phyloP scores from a whole-genome alignment of 2,329 filamentous ascomycete genomes.

The Trichoderma breve region DNA sequence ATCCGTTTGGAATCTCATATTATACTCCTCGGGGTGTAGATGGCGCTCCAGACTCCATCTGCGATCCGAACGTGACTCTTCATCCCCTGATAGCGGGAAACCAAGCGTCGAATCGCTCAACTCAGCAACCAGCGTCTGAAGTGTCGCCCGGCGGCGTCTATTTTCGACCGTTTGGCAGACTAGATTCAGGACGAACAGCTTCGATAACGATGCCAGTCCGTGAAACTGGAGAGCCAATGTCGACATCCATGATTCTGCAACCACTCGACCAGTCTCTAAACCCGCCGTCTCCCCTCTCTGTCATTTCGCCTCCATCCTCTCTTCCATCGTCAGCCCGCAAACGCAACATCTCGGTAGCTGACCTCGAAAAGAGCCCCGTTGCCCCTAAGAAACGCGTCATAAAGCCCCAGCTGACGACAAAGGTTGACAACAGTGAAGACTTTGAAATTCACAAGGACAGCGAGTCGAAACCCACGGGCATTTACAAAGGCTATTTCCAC shows the following conservation, averaged over 20 bases:
- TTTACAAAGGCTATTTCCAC: constrained; percentile 17
- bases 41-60: background rate
- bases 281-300: background rate
- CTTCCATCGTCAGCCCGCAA: background rate
- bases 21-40: background rate
- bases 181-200: background rate
- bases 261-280: background rate
- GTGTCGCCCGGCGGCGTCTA: background rate
- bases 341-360: background rate
- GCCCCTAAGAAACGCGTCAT: constrained; percentile 19
- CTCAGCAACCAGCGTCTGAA: background rate
- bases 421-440: constrained; percentile 20
- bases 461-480: constrained; percentile 9
- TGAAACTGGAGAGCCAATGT: background rate
- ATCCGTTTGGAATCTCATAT: background rate
- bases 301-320: constrained; percentile 5
- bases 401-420: constrained; percentile 16
- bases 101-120: background rate
- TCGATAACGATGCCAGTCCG: background rate
- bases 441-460: constrained; percentile 17
- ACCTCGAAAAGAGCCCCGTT: background rate
- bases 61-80: background rate
- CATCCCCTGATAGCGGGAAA: background rate
- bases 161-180: background rate
- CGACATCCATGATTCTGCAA: background rate